Evolutionary conservation across 305 asterid species (phyloP).

Genomic region (Fraxinus latifolia): DNA sequence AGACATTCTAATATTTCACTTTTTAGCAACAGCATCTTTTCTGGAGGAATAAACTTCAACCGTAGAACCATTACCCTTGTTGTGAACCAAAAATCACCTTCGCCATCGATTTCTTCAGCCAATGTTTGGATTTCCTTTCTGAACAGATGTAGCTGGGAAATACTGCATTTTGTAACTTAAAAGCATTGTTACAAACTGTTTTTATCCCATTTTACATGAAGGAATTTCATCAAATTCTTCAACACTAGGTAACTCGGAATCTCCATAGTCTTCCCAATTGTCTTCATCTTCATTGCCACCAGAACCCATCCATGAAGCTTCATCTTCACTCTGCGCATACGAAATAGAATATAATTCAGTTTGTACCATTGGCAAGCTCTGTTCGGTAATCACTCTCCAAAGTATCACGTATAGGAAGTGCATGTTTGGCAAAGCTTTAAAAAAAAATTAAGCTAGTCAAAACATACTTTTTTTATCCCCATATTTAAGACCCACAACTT

Average conservation of each 20-base stretch:
- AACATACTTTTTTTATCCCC: background rate
- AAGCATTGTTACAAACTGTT: background rate
- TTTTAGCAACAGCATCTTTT: background rate
- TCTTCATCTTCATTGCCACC: conserved; percentile 36
- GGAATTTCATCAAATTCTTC: background rate
- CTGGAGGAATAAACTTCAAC: background rate
- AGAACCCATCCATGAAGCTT: background rate
- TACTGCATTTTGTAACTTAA: background rate
- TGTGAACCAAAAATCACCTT: background rate
- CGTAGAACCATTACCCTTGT: background rate
- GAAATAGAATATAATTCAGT: conserved; percentile 10
- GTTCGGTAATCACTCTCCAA: background rate
- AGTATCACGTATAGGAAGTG: background rate
- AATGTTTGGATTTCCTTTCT: background rate
- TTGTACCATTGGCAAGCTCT: background rate
- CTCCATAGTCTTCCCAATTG: conserved; percentile 53
- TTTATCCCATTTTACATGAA: background rate
- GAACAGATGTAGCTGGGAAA: background rate
- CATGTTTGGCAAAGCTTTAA: background rate
- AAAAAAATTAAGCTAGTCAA: background rate
- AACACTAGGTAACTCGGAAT: conserved; percentile 37
- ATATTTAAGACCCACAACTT: background rate
- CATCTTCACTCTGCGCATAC: conserved; percentile 59
- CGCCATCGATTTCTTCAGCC: background rate
- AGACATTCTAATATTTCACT: background rate